Evolutionary conservation across 192 early-diverging fungal species (phyloP).

Genomic region (Fimicolochytrium jonesii): DNA sequence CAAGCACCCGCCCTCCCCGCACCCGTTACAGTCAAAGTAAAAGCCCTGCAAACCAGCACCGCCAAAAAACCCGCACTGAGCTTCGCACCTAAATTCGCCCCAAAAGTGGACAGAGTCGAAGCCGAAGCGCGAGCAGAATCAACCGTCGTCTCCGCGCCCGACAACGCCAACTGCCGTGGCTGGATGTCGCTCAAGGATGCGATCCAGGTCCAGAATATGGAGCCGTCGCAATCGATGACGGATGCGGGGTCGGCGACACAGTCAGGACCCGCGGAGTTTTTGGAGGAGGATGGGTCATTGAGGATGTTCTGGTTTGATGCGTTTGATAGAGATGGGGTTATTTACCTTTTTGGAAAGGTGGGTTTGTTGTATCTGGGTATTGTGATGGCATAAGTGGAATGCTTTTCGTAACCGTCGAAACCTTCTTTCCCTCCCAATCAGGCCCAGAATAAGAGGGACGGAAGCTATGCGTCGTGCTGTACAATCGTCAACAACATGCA

Average conservation of each 20-base stretch:
- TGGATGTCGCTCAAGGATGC: constrained; percentile 40
- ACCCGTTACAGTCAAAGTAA: constrained; percentile 19
- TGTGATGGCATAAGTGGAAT: too few relatives aligned
- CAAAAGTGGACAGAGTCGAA: constrained; percentile 30
- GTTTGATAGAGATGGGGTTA: constrained; percentile 69
- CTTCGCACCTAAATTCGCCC: constrained; percentile 33
- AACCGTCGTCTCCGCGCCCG: constrained; percentile 30
- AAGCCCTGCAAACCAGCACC: constrained; percentile 7
- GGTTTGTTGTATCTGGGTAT: too few relatives aligned
- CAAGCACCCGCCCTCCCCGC: background rate
- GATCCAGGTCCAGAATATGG: constrained; percentile 13
- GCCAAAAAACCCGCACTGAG: background rate
- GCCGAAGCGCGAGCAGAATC: constrained; percentile 3
- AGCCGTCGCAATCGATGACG: background rate
- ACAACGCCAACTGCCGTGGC: constrained; percentile 13
- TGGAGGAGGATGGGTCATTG: constrained; percentile 56
- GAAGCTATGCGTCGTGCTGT: constrained; percentile 75
- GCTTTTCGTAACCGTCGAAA: constrained; percentile 4
- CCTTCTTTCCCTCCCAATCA: constrained; percentile 15
- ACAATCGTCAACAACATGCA: constrained; percentile 71
- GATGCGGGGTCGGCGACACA: constrained; percentile 1
- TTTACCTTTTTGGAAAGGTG: constrained; percentile 94
- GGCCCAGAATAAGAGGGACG: constrained; percentile 49
- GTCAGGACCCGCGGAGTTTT: background rate
- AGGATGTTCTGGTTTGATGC: constrained; percentile 92